These are phyloP conservation scores for Iris pallida DNA, from an alignment of 116 monocot genomes.

Conservation along the genomic window DNA sequence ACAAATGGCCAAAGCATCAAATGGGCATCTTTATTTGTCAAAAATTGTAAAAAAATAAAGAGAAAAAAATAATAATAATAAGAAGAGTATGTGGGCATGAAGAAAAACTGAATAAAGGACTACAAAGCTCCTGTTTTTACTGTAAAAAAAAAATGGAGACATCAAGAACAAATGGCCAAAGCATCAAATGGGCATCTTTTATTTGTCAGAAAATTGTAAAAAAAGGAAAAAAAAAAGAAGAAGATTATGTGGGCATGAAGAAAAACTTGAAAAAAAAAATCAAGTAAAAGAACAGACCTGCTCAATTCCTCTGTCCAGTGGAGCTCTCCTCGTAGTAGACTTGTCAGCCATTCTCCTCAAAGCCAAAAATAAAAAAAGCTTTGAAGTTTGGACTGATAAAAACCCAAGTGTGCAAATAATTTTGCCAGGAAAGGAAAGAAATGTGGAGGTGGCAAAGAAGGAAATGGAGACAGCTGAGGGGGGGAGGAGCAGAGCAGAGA, in stretches of 20 bases:
- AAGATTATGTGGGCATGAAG: no score
- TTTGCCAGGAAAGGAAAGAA: constrained; percentile 30
- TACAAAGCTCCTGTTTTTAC: background rate
- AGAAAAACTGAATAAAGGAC: no score
- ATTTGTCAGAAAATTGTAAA: background rate
- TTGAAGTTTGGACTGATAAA: background rate
- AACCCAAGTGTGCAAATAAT: background rate
- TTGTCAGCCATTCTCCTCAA: constrained; percentile 39
- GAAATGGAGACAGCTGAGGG: constrained; percentile 7
- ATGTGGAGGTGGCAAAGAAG: constrained; percentile 8
- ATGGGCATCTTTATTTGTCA: background rate
- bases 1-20: background rate
- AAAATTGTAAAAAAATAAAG: background rate
- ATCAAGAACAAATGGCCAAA: background rate
- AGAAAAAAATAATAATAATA: constrained; percentile 9
- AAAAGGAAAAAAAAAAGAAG: background rate
- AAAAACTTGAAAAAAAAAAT: no score
- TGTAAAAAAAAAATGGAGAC: background rate
- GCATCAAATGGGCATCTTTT: background rate
- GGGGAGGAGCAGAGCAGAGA: background rate
- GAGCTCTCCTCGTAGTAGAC: constrained; percentile 30
- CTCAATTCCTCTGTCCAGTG: constrained; percentile 44
- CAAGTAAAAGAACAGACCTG: constrained; percentile 23
- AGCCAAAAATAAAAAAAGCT: constrained; percentile 15
- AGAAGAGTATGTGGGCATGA: no score